Conservation (phyloP, 495 filamentous ascomycete species). For the Annulohypoxylon stygium region DNA sequence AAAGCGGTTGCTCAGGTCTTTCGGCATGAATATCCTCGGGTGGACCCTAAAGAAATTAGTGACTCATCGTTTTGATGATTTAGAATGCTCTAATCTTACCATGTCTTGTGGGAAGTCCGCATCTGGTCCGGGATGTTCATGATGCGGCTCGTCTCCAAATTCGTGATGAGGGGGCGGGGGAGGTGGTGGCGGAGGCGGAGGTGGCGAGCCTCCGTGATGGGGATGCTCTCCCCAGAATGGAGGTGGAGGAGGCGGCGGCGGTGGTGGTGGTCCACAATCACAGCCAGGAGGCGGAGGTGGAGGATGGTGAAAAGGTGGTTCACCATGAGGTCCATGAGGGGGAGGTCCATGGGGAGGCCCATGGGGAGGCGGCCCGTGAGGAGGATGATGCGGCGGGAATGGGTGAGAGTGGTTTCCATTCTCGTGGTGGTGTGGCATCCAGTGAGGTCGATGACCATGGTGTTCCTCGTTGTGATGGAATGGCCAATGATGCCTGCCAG, state of each 20-base stretch:
- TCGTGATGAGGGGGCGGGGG: slow-evolving; percentile 9
- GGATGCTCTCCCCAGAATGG: slow-evolving; percentile 18
- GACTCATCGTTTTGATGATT: background rate
- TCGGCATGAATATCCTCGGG: slow-evolving; percentile 15
- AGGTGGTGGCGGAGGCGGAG: slow-evolving; percentile 11
- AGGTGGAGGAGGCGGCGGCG: slow-evolving; percentile 28
- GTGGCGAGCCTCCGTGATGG: slow-evolving; percentile 10
- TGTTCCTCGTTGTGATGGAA: slow-evolving; percentile 25
- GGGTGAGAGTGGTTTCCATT: slow-evolving; percentile 43
- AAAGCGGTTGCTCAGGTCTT: slow-evolving; percentile 11
- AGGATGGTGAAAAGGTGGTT: slow-evolving; percentile 24
- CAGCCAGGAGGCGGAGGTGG: slow-evolving; percentile 36
- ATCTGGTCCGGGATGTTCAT: slow-evolving; percentile 4
- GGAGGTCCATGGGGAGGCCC: slow-evolving; percentile 32
- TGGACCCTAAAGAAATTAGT: slow-evolving; percentile 33
- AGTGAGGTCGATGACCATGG: slow-evolving; percentile 35
- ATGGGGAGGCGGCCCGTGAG: slow-evolving; percentile 37
- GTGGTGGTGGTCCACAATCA: slow-evolving; percentile 28
- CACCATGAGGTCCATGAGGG: slow-evolving; percentile 26
- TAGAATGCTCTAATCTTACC: slow-evolving; percentile 26
- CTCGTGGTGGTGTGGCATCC: slow-evolving; percentile 31
- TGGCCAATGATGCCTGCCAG: slow-evolving; percentile 26
- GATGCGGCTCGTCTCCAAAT: background rate
- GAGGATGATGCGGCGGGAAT: slow-evolving; percentile 41
- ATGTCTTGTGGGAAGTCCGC: background rate